Base-by-base conservation (phyloP, 768 basidiomycete genomes). In the Hypholoma sublateritium region DNA sequence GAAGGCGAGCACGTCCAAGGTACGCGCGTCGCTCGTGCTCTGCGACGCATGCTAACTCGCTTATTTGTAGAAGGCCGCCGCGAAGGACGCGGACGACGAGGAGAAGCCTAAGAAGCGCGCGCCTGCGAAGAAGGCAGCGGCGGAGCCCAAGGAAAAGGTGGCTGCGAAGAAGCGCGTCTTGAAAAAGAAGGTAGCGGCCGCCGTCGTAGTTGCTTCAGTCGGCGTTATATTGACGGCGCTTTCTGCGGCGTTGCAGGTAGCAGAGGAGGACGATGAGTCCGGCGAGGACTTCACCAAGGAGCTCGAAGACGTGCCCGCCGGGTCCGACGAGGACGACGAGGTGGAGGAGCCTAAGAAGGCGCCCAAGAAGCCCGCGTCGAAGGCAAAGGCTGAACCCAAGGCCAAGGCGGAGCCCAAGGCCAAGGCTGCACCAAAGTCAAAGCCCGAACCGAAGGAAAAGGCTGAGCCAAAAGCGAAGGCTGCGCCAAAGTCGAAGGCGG, bases 31-130 rank as follows among this genome's bases (percentile, higher is more conserved):
- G 24, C 35, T 19, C 32, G 35, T 14, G 34, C 12, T 4, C 19
- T 34, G 48, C 1, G 1, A 22, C 22, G 24, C n/a, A 32, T 17
- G 6, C 28, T 24, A 44, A 48, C 22, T n/a, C 21, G 19, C 16
- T 1, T 37, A 25, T 25, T 25, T 44, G 19, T 28, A 65, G 65
- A 65, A 65, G 56, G 60, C 62, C 4, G 65, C 57, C 8, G 55
- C 41, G 13, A 59, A 62, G 37, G 64, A 62, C 11, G 64, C 61
- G 3, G 62, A 60, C 7, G 75, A 71, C 50, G 78, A 75, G 43
- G 74, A 73, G 51, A 80, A 80, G 60, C 77, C 78, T 16, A 85
- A 85, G 72, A 79, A 78, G 59, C 70, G 66, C 46, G 68, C 71
- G 0, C 61, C 76, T 3, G 68, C 74, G 56, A 85, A 82, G 69